A percentile compares a stretch with the other conserved stretches of the same genome.
Evolutionary conservation across 768 basidiomycete genomes (phyloP).

Genomic region (Dentipellis sp.): DNA sequence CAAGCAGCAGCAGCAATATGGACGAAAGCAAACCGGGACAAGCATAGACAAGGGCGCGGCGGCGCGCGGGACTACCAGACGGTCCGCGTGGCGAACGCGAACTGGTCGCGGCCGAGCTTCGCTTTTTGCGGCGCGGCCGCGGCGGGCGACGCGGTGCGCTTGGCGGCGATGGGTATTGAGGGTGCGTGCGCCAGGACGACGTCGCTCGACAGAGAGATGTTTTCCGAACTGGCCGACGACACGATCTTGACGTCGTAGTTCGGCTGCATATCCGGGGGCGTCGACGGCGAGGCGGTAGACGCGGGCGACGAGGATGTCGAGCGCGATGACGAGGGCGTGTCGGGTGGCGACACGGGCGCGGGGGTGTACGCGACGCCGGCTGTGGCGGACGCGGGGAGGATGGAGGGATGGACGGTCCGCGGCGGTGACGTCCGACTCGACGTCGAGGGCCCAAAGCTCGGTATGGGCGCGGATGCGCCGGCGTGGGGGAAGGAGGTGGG

Average conservation of each 20-base stretch:
- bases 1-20: not conserved
- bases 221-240: not conserved
- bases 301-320: conserved; percentile 22
- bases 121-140: not conserved
- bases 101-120: conserved; percentile 2
- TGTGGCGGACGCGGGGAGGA: conserved; percentile 6
- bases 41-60: too few species aligned
- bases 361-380: conserved; percentile 10
- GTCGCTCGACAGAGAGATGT: not conserved
- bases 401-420: conserved; percentile 9
- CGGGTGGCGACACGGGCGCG: conserved; percentile 14
- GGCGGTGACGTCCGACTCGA: not conserved
- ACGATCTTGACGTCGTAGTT: not conserved
- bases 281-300: conserved; percentile 19
- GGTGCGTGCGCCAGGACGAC: not conserved
- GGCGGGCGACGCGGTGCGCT: not conserved
- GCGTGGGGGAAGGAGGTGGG: conserved; percentile 19
- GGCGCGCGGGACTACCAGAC: conserved; percentile 1
- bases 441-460: conserved; percentile 15
- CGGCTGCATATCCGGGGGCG: conserved; percentile 11
- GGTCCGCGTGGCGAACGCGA: conserved; percentile 1
- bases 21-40: not conserved
- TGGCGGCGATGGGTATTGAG: not conserved
- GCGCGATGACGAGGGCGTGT: conserved; percentile 22
- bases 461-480: conserved; percentile 12